A percentile compares a stretch with the other conserved stretches of the same genome.
phyloP scores from a whole-genome alignment of 495 filamentous ascomycete genomes.

The Aspergillus homomorphus region DNA sequence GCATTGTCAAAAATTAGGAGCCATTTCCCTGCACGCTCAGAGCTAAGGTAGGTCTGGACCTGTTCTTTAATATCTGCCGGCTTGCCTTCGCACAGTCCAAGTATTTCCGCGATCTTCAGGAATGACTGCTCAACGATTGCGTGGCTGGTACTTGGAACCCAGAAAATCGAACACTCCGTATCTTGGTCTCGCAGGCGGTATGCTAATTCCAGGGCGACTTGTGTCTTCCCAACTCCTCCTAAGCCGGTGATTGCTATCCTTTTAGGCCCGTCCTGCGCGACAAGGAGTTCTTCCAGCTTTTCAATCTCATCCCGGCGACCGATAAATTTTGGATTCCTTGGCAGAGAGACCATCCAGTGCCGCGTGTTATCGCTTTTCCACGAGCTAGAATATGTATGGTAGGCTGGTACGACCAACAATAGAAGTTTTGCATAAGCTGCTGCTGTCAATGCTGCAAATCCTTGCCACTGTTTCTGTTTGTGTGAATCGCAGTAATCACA shows the following conservation, averaged over 20 bases:
- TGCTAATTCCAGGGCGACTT: constrained; percentile 47
- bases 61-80: constrained; percentile 24
- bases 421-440: not conserved
- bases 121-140: constrained; percentile 46
- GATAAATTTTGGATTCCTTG: not conserved
- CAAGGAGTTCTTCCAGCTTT: not conserved
- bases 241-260: constrained; percentile 39
- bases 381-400: too few relatives aligned
- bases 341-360: constrained; percentile 2
- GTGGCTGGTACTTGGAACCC: constrained; percentile 42
- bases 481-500: not conserved
- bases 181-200: constrained; percentile 38
- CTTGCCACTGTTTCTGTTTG: not conserved
- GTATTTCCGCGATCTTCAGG: constrained; percentile 30
- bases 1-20: constrained; percentile 43
- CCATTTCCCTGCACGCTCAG: constrained; percentile 27
- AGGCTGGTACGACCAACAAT: too few relatives aligned
- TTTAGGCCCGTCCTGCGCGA: not conserved
- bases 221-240: constrained; percentile 51
- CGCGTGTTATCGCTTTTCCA: too few relatives aligned
- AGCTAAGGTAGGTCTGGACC: constrained; percentile 31
- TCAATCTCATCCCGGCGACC: constrained; percentile 6
- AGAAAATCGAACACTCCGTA: constrained; percentile 47
- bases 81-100: constrained; percentile 23
- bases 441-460: not conserved